Percentiles rank a stretch among this genome's conserved stretches.
These are phyloP conservation scores for Aspergillus texensis DNA, from an alignment of 2,329 filamentous ascomycete genomes.

Conservation along the genomic window DNA sequence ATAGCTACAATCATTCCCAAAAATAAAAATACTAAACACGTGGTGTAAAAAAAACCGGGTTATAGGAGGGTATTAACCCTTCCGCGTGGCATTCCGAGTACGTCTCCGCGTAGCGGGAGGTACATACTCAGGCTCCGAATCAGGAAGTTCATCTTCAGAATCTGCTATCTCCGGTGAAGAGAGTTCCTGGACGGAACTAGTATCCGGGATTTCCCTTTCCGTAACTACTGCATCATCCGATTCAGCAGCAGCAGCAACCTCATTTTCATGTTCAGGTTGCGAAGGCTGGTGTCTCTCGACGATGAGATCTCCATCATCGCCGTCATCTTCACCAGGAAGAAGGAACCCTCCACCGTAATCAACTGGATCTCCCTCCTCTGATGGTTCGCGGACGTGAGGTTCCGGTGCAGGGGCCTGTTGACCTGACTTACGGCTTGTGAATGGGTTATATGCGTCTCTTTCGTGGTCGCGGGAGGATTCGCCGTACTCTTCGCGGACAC, in stretches of 20 bases:
- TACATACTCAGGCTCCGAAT: constrained; percentile 22
- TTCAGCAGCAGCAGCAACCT: not conserved
- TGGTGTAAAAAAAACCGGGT: no score
- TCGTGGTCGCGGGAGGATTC: constrained; percentile 30
- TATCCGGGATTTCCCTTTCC: constrained; percentile 2
- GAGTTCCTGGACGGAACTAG: constrained; percentile 13
- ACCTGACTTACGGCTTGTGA: constrained; percentile 23
- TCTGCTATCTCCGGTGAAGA: constrained; percentile 12
- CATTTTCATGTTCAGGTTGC: not conserved
- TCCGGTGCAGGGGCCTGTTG: not conserved
- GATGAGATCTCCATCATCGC: constrained; percentile 30
- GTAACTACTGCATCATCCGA: constrained; percentile 14
- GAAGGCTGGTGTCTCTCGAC: constrained; percentile 30
- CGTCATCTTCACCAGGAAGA: constrained; percentile 33
- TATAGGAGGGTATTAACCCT: not conserved
- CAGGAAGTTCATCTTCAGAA: constrained; percentile 5
- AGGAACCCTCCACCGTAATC: constrained; percentile 38
- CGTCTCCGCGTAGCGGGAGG: constrained; percentile 27
- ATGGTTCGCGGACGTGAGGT: not conserved
- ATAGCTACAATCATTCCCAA: not conserved
- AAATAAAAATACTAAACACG: not conserved
- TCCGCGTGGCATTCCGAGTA: constrained; percentile 21
- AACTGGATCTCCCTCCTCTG: constrained; percentile 22
- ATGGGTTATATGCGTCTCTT: constrained; percentile 40
- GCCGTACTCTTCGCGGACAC: constrained; percentile 76